A percentile compares a stretch with the other conserved stretches of the same genome.
Evolutionary conservation across 2,329 filamentous ascomycete species (phyloP).

Genomic region (Penicillium sp.): DNA sequence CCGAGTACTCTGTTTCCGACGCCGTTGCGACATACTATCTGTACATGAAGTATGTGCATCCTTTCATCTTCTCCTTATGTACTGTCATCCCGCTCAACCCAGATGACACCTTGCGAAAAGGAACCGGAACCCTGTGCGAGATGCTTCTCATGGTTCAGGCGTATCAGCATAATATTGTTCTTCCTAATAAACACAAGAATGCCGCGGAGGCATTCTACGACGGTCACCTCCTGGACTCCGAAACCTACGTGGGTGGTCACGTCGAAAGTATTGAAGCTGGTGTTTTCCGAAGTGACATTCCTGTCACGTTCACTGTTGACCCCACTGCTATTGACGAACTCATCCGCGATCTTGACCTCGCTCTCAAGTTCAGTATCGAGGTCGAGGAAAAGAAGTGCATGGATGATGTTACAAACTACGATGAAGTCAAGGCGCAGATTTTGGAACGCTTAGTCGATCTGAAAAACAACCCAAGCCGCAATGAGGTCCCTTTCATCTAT

Average conservation of each 20-base stretch:
- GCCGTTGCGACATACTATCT: constrained; percentile 98
- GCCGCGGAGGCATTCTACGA: constrained; percentile 95
- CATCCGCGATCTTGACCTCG: constrained; percentile 79
- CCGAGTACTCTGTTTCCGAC: constrained; percentile 98
- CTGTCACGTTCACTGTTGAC: constrained; percentile 91
- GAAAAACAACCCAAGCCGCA: constrained; percentile 78
- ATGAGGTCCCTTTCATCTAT: constrained; percentile 87
- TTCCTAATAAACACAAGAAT: constrained; percentile 94
- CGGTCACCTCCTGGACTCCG: constrained; percentile 90
- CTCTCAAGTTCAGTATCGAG: constrained; percentile 80
- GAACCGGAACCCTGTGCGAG: constrained; percentile 97
- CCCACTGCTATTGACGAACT: constrained; percentile 86
- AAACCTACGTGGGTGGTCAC: constrained; percentile 97
- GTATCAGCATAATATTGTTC: constrained; percentile 83
- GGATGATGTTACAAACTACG: constrained; percentile 77
- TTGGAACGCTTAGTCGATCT: constrained; percentile 66
- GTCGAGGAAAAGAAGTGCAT: constrained; percentile 81
- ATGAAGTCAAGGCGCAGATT: constrained; percentile 83
- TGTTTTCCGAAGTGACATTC: constrained; percentile 93
- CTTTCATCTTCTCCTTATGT: constrained; percentile 97
- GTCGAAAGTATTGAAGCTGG: constrained; percentile 99
- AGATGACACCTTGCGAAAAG: constrained; percentile 90
- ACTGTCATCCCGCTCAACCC: constrained; percentile 92
- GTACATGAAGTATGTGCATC: constrained; percentile 99
- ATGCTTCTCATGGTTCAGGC: constrained; percentile 99